Evolutionary conservation across 768 basidiomycete genomes (phyloP).

Genomic region (Macrolepiota albuminosa): DNA sequence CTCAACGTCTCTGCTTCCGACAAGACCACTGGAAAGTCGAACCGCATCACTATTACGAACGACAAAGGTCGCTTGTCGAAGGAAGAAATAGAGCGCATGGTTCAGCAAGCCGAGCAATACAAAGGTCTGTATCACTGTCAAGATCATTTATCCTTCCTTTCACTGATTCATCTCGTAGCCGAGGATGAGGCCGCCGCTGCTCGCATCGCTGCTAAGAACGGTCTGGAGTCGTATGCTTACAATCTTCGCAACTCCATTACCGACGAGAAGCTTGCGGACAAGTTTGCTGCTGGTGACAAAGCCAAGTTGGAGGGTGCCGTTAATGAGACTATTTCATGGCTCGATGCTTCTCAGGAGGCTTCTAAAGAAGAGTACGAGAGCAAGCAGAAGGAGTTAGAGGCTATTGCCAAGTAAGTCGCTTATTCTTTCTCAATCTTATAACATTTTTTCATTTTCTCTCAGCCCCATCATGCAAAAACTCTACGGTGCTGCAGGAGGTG

Average conservation of each 20-base stretch:
- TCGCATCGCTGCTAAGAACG: constrained; percentile 86
- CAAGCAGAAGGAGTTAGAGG: constrained; percentile 91
- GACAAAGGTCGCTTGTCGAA: constrained; percentile 96
- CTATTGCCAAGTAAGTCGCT: constrained; percentile 54
- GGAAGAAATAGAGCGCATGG: constrained; percentile 99
- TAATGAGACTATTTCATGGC: constrained; percentile 81
- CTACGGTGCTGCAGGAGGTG: constrained; percentile 67
- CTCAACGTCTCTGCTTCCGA: constrained; percentile 93
- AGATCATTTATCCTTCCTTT: neutral
- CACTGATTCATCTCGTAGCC: constrained; percentile 30
- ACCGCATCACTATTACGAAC: constrained; percentile 90
- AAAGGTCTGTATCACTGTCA: constrained; percentile 42
- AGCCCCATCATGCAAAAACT: constrained; percentile 65
- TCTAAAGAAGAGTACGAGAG: constrained; percentile 92
- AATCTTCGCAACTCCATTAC: constrained; percentile 87
- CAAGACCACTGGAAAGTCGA: constrained; percentile 96
- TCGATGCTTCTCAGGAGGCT: constrained; percentile 83
- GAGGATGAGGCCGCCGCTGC: constrained; percentile 86
- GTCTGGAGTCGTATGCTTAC: constrained; percentile 91
- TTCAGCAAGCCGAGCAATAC: constrained; percentile 90
- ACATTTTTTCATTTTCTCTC: constrained; percentile 9
- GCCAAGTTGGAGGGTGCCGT: constrained; percentile 74
- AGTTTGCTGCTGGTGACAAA: constrained; percentile 87
- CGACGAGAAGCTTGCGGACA: constrained; percentile 83
- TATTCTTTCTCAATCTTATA: neutral